Evolutionary conservation across 2,329 filamentous ascomycete species (phyloP), one percentile per base, ranked within the genome.

Genomic region (Fusarium pilosicola): DNA sequence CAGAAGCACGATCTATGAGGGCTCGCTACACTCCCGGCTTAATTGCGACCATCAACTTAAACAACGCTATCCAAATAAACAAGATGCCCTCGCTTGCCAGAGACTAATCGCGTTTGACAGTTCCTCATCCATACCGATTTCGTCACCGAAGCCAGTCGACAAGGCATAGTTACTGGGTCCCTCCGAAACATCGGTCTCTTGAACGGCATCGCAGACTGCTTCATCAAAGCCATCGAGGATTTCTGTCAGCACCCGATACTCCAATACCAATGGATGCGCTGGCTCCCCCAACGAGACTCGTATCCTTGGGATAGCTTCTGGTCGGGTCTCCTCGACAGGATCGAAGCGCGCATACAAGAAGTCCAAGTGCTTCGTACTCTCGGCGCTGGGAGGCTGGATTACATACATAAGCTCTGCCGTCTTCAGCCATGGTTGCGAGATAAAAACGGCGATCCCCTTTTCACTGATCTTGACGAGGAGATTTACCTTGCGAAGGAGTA

Each of bases 71-170:
- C 7, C 18, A 45, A 18, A 6, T 10, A 18, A 18, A 4, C 15
- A 18, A 45, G 17, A 45, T 17, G 5, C 5, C 11, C 17, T 24
- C n/a, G 15, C 14, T 39, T 39, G 11, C 10, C 32, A 51, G 18
- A 55, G 20, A n/a, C 67, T 62, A 18, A 56, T 18, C n/a, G 9
- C 18, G 6, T 7, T 22, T 22, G 5, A 12, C 14, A 84, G 78
- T 88, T 88, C 48, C 73, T 88, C 4, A 85, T 88, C 17, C 86
- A 88, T 14, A 80, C 84, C 12, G 86, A 88, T 68, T 88, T 88
- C 62, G 84, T 85, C 44, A 87, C 84, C 0, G 74, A 83, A 22
- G 85, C 84, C 7, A 86, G 79, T 68, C 79, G 86, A 1, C 79
- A 88, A 68, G 83, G 85, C 52, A 79, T 87, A 9, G 75, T 82